Percentiles rank a stretch among this genome's conserved stretches.
Evolutionary conservation across 2,329 filamentous ascomycete genomes (phyloP).

Genomic region (Curvularia spicifera): DNA sequence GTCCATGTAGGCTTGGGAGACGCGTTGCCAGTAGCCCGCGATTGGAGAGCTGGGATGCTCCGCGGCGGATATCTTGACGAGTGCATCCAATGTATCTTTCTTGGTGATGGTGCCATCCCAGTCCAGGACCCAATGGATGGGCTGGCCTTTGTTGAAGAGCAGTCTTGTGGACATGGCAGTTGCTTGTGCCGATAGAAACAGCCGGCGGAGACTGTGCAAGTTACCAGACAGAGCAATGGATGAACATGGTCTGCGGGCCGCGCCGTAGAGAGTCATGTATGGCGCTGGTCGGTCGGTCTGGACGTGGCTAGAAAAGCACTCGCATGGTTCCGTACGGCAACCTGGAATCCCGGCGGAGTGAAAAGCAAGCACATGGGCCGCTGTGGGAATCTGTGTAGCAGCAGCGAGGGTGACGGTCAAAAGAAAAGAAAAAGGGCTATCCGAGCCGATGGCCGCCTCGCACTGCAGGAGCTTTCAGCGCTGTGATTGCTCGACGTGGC

Average conservation of each 20-base stretch:
- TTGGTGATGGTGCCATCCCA: constrained; percentile 57
- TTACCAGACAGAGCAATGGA: neutral
- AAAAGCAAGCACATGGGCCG: neutral
- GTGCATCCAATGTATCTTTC: constrained; percentile 53
- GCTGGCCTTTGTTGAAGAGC: constrained; percentile 3
- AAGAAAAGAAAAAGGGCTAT: constrained; percentile 10
- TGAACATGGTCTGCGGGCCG: neutral
- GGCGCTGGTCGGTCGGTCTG: neutral
- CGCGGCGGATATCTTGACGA: constrained; percentile 49
- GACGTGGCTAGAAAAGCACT: neutral
- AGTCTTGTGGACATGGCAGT: constrained; percentile 23
- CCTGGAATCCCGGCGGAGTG: neutral
- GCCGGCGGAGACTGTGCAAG: neutral
- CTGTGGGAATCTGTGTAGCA: too few relatives aligned
- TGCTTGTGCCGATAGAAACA: neutral
- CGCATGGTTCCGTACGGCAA: neutral
- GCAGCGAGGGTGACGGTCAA: neutral
- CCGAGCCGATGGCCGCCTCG: constrained; percentile 12
- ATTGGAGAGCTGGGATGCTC: constrained; percentile 30
- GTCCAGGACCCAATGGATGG: constrained; percentile 53
- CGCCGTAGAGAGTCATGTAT: constrained; percentile 2
- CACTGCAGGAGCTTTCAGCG: constrained; percentile 14
- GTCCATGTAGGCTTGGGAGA: constrained; percentile 51
- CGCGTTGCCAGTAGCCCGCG: constrained; percentile 44
- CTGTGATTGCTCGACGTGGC: constrained; percentile 25